Percentiles rank a stretch among this genome's conserved stretches.
These are phyloP conservation scores for Tuber brumale DNA, from an alignment of 495 filamentous ascomycete genomes.

Conservation along the genomic window DNA sequence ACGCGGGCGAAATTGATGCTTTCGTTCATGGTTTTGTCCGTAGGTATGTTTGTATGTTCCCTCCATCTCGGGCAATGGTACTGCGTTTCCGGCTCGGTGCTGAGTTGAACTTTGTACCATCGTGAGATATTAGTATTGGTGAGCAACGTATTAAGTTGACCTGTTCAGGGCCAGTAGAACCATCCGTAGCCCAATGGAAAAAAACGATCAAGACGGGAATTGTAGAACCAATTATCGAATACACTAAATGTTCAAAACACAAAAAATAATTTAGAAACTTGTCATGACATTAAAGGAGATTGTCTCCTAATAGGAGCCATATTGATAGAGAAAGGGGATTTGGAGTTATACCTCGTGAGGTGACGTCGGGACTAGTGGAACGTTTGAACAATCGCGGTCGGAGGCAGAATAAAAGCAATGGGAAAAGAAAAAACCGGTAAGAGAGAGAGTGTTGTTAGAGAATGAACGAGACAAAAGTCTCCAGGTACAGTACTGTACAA, in stretches of 20 bases:
- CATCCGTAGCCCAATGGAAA: conserved; percentile 17
- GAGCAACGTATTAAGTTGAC: conserved; percentile 20
- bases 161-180: conserved; percentile 11
- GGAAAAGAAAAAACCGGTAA: neutral
- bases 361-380: neutral
- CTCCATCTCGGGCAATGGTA: conserved; percentile 6
- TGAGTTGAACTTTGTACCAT: conserved; percentile 19
- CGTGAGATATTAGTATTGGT: conserved; percentile 14
- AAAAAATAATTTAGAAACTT: neutral
- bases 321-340: neutral
- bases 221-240: neutral
- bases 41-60: conserved; percentile 10
- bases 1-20: conserved; percentile 16
- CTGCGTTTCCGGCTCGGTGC: neutral
- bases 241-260: neutral
- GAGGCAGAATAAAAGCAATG: neutral
- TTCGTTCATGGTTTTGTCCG: conserved; percentile 38
- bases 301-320: neutral
- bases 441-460: neutral
- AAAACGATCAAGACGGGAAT: neutral
- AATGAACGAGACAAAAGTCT: conserved; percentile 19
- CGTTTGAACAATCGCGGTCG: neutral
- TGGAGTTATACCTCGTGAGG: neutral
- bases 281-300: neutral
- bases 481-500: conserved; percentile 5